Base-by-base conservation (phyloP, 371 early-diverging fungal genomes). In the Apophysomyces variabilis region DNA sequence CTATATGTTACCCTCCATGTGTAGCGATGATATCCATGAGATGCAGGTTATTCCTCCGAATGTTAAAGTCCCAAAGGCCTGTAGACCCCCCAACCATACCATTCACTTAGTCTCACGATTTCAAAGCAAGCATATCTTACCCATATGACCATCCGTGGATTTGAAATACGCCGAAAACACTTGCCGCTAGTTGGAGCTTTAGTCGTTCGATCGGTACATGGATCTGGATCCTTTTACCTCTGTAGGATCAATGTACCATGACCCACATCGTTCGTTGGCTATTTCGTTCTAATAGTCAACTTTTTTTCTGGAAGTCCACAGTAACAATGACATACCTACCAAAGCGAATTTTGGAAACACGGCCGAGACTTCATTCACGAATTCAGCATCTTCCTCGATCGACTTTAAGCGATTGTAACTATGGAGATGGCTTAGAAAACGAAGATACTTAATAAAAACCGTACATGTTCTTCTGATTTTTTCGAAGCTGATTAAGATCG, bases 111-210 rank as follows among this genome's bases (percentile, higher is more conserved):
- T 41, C 11, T 41, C 13, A 41, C 41, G 13, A 8, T 4, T 50
- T 9, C 5, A 21, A 21, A 5, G 8, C 21, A 9, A n/a, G n/a
- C 5, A 35, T 50, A 8, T n/a, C 45, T 87, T 78, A 7, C 92
- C 90, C 65, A 85, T 89, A 70, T 95, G 96, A 0, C 95, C 96
- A 75, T 95, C 96, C 0, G 95, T 94, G 4, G 95, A 95, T 71
- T 95, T 95, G 72, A 94, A 95, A 66, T 95, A 95, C 0, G 89
- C 94, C 1, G 91, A 82, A 57, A 87, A 75, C 3, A 72, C 80
- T 56, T 85, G 78, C 50, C 74, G 76, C 88, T 90, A 62, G 4
- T 35, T 26, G 54, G 21, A 50, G 7, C n/a, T 21, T 50, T 9
- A 50, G 54, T 21, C 21, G n/a, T 21, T 21, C 21, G 11, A 18